A percentile compares a stretch with the other conserved stretches of the same genome.
These are phyloP conservation scores for Cicer chorassanicum DNA, from an alignment of 306 rosid species.

Conservation along the genomic window DNA sequence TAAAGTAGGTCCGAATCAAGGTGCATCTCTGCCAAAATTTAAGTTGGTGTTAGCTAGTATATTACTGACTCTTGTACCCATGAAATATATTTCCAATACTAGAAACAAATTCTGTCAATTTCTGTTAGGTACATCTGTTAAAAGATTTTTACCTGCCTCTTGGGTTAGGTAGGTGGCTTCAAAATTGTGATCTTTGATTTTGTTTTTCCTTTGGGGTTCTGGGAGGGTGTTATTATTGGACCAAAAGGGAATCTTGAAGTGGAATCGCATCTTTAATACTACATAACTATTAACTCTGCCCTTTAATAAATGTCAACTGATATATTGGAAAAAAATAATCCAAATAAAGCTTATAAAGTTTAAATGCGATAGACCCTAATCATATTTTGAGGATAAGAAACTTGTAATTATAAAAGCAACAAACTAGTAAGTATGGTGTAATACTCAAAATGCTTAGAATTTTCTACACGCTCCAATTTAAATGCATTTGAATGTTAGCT, in stretches of 20 bases:
- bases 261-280: background rate
- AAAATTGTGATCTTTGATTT: conserved; percentile 4
- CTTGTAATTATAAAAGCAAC: background rate
- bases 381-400: no score
- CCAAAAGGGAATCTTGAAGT: conserved; percentile 24
- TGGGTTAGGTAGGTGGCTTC: conserved; percentile 9
- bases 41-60: conserved; percentile 36
- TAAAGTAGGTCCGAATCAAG: conserved; percentile 45
- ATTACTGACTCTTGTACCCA: conserved; percentile 29
- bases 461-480: conserved; percentile 5
- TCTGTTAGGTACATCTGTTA: conserved; percentile 23
- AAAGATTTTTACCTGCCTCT: conserved; percentile 38
- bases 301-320: background rate
- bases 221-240: conserved; percentile 3
- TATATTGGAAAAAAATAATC: background rate
- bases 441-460: conserved; percentile 15
- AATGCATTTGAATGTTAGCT: conserved; percentile 2
- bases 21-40: conserved; percentile 39
- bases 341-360: background rate
- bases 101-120: conserved; percentile 21
- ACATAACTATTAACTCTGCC: background rate
- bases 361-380: no score
- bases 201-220: background rate
- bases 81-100: conserved; percentile 44
- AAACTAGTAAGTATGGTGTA: background rate